Evolutionary conservation across 2,329 filamentous ascomycete species (phyloP).

Genomic region (Conoideocrella luteorostrata): DNA sequence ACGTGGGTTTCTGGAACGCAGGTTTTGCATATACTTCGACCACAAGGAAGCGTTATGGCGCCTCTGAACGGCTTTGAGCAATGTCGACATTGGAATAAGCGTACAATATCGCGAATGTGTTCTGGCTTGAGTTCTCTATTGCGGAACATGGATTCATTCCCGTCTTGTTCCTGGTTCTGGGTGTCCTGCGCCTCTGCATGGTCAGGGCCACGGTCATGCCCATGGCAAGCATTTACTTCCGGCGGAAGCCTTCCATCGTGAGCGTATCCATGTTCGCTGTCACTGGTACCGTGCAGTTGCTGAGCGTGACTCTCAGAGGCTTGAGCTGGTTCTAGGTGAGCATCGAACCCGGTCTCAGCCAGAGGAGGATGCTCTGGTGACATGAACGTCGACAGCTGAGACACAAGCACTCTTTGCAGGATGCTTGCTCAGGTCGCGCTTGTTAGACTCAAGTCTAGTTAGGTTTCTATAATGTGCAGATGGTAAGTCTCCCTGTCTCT

Average conservation of each 20-base stretch:
- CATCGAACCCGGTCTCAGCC: conserved; percentile 8
- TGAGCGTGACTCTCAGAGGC: background rate
- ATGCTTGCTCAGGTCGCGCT: background rate
- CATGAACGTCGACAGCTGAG: conserved; percentile 9
- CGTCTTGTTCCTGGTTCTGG: background rate
- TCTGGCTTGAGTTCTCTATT: conserved; percentile 3
- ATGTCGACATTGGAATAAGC: conserved; percentile 68
- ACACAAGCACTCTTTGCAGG: conserved; percentile 2
- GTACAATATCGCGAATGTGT: conserved; percentile 38
- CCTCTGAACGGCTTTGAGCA: conserved; percentile 63
- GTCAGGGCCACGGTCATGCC: background rate
- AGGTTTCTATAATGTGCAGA: no score
- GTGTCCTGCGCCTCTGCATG: background rate
- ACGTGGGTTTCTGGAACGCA: conserved; percentile 65
- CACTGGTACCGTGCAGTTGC: background rate
- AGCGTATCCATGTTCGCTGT: background rate
- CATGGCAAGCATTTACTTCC: no score
- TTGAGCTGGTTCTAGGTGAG: conserved; percentile 3
- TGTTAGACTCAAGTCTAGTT: no score
- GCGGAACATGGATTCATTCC: background rate
- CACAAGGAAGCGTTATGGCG: conserved; percentile 75
- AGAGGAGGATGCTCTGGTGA: conserved; percentile 9
- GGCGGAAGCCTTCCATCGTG: background rate
- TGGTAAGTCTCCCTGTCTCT: no score
- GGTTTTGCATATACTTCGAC: conserved; percentile 65